phyloP scores from a whole-genome alignment of 2,329 filamentous ascomycete species.

The Coniochaeta ligniaria region DNA sequence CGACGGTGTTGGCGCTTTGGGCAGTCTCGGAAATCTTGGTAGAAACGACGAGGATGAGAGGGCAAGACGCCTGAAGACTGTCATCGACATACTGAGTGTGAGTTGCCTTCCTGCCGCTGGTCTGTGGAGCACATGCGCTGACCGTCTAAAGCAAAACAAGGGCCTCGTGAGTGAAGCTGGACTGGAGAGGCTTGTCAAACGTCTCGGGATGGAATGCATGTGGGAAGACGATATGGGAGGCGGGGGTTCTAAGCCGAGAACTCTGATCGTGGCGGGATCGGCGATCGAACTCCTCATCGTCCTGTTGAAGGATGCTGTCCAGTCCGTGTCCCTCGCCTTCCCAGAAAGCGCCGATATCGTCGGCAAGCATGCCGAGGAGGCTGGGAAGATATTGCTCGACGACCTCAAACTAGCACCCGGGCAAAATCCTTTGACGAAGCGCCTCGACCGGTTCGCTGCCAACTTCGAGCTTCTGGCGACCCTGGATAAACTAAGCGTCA shows the following conservation, averaged over 20 bases:
- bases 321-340: conserved; percentile 56
- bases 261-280: conserved; percentile 55
- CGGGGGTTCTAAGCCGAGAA: conserved; percentile 41
- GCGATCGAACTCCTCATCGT: conserved; percentile 55
- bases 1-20: conserved; percentile 40
- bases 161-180: conserved; percentile 68
- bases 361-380: conserved; percentile 51
- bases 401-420: conserved; percentile 55
- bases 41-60: conserved; percentile 40
- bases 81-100: conserved; percentile 44
- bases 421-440: conserved; percentile 62
- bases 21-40: conserved; percentile 30
- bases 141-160: conserved; percentile 30
- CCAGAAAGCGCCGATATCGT: conserved; percentile 52
- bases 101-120: conserved; percentile 12
- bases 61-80: conserved; percentile 43
- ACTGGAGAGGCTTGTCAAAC: conserved; percentile 62
- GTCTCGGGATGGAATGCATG: conserved; percentile 58
- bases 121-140: conserved; percentile 23
- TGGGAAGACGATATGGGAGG: conserved; percentile 47
- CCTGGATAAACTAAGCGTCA: conserved; percentile 64
- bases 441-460: conserved; percentile 60
- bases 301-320: conserved; percentile 54
- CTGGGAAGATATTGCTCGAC: conserved; percentile 56
- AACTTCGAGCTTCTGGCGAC: conserved; percentile 65